These are phyloP conservation scores for Pichia scutulata DNA, from an alignment of 805 yeast species.

Conservation along the genomic window DNA sequence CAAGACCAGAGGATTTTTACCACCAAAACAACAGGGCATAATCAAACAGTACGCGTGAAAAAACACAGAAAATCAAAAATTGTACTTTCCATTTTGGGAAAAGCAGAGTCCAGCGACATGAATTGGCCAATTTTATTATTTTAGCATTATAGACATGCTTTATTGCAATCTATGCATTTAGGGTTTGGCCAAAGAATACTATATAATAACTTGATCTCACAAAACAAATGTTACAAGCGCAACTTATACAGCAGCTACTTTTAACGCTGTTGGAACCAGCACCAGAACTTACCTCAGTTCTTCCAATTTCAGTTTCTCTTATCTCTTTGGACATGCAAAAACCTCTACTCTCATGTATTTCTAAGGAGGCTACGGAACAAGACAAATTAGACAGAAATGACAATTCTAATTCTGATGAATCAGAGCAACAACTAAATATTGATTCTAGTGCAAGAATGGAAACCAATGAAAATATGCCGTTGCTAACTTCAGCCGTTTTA, in stretches of 20 bases:
- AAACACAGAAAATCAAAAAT: neutral
- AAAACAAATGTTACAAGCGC: constrained; percentile 1
- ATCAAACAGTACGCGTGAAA: neutral
- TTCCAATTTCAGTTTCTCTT: constrained; percentile 26
- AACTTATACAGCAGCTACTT: constrained; percentile 15
- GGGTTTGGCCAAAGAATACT: no score
- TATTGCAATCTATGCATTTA: no score
- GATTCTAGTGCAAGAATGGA: neutral
- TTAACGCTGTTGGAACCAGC: constrained; percentile 23
- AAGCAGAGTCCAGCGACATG: neutral
- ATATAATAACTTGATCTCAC: neutral
- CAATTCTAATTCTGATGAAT: neutral
- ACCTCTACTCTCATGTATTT: constrained; percentile 26
- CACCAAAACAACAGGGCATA: neutral
- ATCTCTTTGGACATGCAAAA: constrained; percentile 22
- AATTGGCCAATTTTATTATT: neutral
- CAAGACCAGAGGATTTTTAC: neutral
- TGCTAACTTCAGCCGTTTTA: neutral
- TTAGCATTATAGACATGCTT: no score
- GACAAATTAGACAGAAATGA: neutral
- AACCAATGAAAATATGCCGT: neutral
- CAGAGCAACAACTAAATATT: neutral
- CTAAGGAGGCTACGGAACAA: constrained; percentile 4
- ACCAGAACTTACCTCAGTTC: constrained; percentile 17
- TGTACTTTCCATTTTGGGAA: neutral